A percentile compares a stretch with the other conserved stretches of the same genome.
Evolutionary conservation across 129 eudicot genomes (phyloP).

Genomic region (Smallanthus sonchifolius): DNA sequence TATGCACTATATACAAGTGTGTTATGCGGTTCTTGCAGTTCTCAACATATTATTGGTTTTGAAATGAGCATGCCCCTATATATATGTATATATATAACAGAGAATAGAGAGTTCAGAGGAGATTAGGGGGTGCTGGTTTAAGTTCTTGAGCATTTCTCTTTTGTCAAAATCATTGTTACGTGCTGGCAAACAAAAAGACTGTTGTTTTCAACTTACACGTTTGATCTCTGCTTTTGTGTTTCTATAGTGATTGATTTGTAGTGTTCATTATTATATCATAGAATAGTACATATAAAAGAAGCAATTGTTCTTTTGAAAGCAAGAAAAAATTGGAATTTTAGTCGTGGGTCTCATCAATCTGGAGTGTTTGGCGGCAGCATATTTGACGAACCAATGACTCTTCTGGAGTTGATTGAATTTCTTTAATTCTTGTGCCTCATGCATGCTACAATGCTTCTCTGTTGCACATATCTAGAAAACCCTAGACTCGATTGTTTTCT

Average conservation of each 20-base stretch:
- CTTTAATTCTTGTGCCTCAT: not conserved
- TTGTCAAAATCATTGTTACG: not conserved
- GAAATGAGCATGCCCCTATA: not conserved
- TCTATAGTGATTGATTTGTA: not conserved
- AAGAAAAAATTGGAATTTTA: not conserved
- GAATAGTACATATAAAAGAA: not conserved
- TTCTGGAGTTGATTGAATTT: constrained; percentile 2
- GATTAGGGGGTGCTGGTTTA: not conserved
- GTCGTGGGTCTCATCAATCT: not conserved
- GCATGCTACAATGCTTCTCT: constrained; percentile 6
- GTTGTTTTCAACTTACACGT: not conserved
- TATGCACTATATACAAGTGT: too few species aligned
- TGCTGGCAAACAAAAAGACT: not conserved
- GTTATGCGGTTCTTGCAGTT: too few species aligned
- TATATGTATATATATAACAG: not conserved
- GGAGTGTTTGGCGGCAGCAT: not conserved
- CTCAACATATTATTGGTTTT: too few species aligned
- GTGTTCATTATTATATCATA: not conserved
- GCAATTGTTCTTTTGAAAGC: not conserved
- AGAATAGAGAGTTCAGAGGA: not conserved
- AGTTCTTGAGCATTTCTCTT: not conserved
- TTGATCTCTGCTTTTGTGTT: constrained; percentile 1
- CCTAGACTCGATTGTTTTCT: not conserved
- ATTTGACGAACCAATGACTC: not conserved
- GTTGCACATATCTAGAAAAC: not conserved